Percentiles rank a stretch among this genome's conserved stretches.
Evolutionary conservation across 1,139 yeast genomes (phyloP).

Genomic region (Candida neerlandica): DNA sequence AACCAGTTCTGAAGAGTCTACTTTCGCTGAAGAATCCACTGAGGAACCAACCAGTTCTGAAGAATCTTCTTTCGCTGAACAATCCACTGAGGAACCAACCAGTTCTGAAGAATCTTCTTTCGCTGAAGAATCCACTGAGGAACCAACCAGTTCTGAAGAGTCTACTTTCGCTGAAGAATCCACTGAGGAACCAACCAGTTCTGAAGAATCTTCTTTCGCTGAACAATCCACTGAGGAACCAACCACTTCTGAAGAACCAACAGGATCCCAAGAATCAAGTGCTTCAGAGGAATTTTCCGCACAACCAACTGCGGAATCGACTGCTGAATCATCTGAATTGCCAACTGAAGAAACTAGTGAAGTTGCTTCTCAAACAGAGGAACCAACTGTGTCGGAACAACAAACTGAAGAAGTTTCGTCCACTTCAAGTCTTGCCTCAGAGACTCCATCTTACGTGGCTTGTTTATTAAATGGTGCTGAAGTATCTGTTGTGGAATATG

Average conservation of each 20-base stretch:
- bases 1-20: background rate
- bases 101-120: background rate
- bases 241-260: background rate
- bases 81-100: background rate
- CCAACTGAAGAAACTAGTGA: constrained; percentile 8
- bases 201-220: background rate
- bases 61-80: background rate
- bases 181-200: background rate
- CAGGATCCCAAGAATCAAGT: background rate
- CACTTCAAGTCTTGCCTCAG: background rate
- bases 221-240: background rate
- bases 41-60: background rate
- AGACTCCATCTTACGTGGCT: constrained; percentile 24
- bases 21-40: background rate
- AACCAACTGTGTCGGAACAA: background rate
- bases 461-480: constrained; percentile 39
- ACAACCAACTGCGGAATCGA: background rate
- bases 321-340: constrained; percentile 12
- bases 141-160: background rate
- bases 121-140: background rate
- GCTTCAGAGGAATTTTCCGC: background rate
- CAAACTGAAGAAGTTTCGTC: background rate
- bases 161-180: background rate
- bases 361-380: constrained; percentile 1
- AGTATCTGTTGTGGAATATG: constrained; percentile 42